These are phyloP conservation scores for Galerina sulciceps DNA, from an alignment of 768 basidiomycete genomes.

Conservation along the genomic window DNA sequence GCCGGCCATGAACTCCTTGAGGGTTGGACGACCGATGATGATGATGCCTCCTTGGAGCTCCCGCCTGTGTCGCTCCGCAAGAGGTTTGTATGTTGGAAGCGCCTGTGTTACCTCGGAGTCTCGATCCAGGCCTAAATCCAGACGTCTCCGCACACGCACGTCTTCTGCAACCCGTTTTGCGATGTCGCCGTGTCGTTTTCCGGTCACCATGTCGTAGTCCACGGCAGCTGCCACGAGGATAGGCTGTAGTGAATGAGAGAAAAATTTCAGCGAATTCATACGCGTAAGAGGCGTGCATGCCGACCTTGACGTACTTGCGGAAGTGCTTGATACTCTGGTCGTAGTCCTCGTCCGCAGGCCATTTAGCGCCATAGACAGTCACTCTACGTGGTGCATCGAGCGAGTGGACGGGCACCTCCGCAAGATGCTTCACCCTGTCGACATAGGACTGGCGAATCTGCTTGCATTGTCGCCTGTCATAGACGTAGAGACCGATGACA, in stretches of 20 bases:
- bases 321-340: constrained; percentile 87
- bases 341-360: constrained; percentile 95
- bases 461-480: constrained; percentile 86
- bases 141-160: constrained; percentile 70
- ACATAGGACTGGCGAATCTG: constrained; percentile 78
- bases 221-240: constrained; percentile 92
- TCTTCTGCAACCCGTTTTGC: constrained; percentile 76
- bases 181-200: constrained; percentile 86
- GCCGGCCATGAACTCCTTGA: constrained; percentile 96
- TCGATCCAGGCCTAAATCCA: constrained; percentile 65
- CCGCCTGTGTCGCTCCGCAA: constrained; percentile 53
- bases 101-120: constrained; percentile 43
- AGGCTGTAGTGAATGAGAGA: constrained; percentile 57
- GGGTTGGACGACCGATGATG: constrained; percentile 84
- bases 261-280: constrained; percentile 14
- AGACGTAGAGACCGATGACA: constrained; percentile 73
- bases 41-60: constrained; percentile 85
- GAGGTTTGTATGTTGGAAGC: constrained; percentile 57
- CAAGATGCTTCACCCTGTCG: constrained; percentile 77
- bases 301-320: constrained; percentile 96
- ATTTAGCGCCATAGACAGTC: constrained; percentile 85
- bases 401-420: constrained; percentile 66
- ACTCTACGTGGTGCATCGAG: constrained; percentile 78
- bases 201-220: constrained; percentile 85
- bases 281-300: constrained; percentile 26